Percentiles rank a stretch among this genome's conserved stretches.
Conservation (phyloP, 2,329 filamentous ascomycete genomes). For the Volutella citrinella region DNA sequence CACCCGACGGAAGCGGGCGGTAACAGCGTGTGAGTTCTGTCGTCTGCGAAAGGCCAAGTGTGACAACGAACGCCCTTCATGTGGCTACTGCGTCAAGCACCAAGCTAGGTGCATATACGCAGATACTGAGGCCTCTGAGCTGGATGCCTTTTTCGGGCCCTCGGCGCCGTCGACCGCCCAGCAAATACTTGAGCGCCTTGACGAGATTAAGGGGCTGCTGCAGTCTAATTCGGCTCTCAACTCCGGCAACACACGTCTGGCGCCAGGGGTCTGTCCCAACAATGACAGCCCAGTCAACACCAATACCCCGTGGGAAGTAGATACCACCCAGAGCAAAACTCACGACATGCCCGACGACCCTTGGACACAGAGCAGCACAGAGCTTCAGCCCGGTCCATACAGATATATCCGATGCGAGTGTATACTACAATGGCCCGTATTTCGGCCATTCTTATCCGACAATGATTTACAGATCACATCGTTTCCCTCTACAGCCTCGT, state of each 20-base stretch:
- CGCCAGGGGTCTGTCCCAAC: not conserved
- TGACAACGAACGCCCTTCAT: slow-evolving; percentile 12
- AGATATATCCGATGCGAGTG: slow-evolving; percentile 9
- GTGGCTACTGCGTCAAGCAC: slow-evolving; percentile 10
- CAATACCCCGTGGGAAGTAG: no score
- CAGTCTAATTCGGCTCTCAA: not conserved
- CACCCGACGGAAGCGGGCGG: slow-evolving; percentile 12
- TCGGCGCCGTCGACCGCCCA: slow-evolving; percentile 3
- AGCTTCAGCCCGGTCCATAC: slow-evolving; percentile 1
- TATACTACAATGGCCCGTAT: slow-evolving; percentile 9
- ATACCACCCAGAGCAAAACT: no score
- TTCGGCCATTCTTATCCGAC: slow-evolving; percentile 5
- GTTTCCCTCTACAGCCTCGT: slow-evolving; percentile 11
- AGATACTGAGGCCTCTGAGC: slow-evolving; percentile 3
- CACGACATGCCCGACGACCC: not conserved
- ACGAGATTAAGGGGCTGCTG: slow-evolving; percentile 10
- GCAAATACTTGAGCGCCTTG: slow-evolving; percentile 11
- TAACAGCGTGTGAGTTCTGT: slow-evolving; percentile 14
- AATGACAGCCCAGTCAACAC: not conserved
- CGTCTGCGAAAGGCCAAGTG: slow-evolving; percentile 14
- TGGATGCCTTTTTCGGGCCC: slow-evolving; percentile 2
- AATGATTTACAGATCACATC: slow-evolving; percentile 7
- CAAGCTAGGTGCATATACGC: slow-evolving; percentile 12
- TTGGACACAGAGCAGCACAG: not conserved
- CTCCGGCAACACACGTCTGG: not conserved